Evolutionary conservation across 768 basidiomycete genomes (phyloP).

Genomic region (Saitozyma sp.): DNA sequence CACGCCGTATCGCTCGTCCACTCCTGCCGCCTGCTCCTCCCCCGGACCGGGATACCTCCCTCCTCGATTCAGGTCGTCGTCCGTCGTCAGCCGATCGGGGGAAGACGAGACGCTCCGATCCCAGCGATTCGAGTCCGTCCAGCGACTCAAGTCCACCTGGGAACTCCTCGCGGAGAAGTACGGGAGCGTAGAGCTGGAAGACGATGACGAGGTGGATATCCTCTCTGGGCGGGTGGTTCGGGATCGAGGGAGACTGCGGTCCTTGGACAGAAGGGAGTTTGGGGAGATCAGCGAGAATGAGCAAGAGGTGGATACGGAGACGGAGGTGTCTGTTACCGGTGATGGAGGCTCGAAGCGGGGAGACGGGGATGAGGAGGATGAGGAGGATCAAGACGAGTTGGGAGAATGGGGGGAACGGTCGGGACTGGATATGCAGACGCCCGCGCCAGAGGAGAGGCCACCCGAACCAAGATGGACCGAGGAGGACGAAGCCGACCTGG

Average conservation of each 20-base stretch:
- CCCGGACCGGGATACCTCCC: too few species aligned
- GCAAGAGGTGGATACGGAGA: constrained; percentile 16
- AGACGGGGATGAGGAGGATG: constrained; percentile 9
- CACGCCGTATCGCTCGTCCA: too few species aligned
- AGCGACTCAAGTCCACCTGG: constrained; percentile 25
- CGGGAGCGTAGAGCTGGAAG: constrained; percentile 23
- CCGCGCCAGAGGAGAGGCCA: background rate
- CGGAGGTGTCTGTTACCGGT: background rate
- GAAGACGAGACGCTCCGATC: constrained; percentile 2
- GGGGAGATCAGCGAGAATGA: constrained; percentile 25
- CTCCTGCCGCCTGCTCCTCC: too few species aligned
- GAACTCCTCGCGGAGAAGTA: constrained; percentile 36
- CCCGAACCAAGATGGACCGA: constrained; percentile 16
- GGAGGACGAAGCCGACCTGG: constrained; percentile 35
- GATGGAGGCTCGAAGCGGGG: background rate
- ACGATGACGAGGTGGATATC: constrained; percentile 46
- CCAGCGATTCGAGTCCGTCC: constrained; percentile 24
- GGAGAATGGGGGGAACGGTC: constrained; percentile 32
- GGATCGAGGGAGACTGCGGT: constrained; percentile 29
- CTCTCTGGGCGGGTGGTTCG: constrained; percentile 24
- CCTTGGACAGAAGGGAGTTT: constrained; percentile 23
- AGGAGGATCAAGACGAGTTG: constrained; percentile 35
- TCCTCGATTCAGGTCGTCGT: background rate
- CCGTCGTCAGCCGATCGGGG: constrained; percentile 9
- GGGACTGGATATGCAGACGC: constrained; percentile 21